Evolutionary conservation across 2,329 filamentous ascomycete genomes (phyloP).

Genomic region (Scedosporium dehoogii): DNA sequence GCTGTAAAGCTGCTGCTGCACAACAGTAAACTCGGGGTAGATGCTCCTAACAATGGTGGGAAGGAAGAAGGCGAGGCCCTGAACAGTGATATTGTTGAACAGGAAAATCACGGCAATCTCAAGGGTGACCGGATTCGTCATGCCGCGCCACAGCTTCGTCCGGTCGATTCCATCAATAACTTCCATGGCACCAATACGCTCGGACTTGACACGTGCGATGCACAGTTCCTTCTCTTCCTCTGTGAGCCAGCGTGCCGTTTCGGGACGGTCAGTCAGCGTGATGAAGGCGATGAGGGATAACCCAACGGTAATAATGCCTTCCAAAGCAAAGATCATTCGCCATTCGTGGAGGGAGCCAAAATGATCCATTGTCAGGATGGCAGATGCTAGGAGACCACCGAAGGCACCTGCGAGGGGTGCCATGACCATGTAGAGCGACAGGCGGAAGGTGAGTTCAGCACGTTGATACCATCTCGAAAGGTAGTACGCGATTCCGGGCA

Average conservation of each 20-base stretch:
- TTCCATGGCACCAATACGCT: constrained; percentile 47
- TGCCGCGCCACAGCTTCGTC: constrained; percentile 48
- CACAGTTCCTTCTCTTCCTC: constrained; percentile 53
- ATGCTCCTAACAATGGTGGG: constrained; percentile 63
- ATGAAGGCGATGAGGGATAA: constrained; percentile 48
- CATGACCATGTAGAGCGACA: constrained; percentile 56
- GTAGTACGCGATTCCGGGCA: constrained; percentile 58
- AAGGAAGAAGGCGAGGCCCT: constrained; percentile 61
- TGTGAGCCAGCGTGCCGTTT: constrained; percentile 54
- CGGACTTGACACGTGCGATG: constrained; percentile 47
- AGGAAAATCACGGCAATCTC: constrained; percentile 48
- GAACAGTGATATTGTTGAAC: constrained; percentile 60
- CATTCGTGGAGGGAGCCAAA: constrained; percentile 48
- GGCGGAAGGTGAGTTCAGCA: constrained; percentile 42
- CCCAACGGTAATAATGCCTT: constrained; percentile 49
- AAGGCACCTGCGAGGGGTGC: constrained; percentile 57
- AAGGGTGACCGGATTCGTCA: constrained; percentile 48
- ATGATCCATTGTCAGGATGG: constrained; percentile 46
- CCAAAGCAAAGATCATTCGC: constrained; percentile 66
- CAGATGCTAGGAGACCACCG: constrained; percentile 53
- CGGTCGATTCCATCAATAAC: constrained; percentile 52
- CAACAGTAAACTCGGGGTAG: constrained; percentile 46
- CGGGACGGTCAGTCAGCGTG: constrained; percentile 56
- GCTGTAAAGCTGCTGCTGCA: constrained; percentile 58
- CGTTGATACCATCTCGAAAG: constrained; percentile 50